phyloP scores from a whole-genome alignment of 495 filamentous ascomycete species.

The Filosporella fistucella region DNA sequence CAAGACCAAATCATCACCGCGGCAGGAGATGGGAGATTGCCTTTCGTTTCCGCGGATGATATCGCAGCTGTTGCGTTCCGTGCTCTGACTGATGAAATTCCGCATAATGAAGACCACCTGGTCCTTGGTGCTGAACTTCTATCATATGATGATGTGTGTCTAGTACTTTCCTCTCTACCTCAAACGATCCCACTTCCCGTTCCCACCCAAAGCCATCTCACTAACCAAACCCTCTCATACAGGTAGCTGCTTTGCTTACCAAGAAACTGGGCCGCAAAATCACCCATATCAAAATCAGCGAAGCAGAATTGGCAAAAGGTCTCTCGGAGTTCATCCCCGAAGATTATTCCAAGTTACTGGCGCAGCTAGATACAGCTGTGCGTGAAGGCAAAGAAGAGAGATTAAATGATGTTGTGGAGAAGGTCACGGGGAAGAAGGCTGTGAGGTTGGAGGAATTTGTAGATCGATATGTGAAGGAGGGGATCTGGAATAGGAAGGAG shows the following conservation, averaged over 20 bases:
- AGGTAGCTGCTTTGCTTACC: constrained; percentile 40
- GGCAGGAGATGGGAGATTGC: constrained; percentile 36
- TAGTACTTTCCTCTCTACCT: no score
- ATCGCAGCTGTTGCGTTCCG: constrained; percentile 42
- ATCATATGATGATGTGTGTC: constrained; percentile 38
- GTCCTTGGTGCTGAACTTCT: constrained; percentile 43
- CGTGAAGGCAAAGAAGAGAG: constrained; percentile 14
- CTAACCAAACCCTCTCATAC: no score
- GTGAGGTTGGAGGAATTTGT: constrained; percentile 11
- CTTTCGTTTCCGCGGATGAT: constrained; percentile 42
- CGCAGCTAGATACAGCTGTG: constrained; percentile 16
- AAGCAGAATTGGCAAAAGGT: constrained; percentile 22
- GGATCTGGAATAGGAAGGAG: constrained; percentile 6
- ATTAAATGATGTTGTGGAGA: constrained; percentile 15
- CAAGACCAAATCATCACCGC: constrained; percentile 41
- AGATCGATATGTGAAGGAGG: constrained; percentile 7
- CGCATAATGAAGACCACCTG: constrained; percentile 38
- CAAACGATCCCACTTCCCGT: no score
- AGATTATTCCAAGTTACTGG: constrained; percentile 18
- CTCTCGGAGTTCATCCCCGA: constrained; percentile 13
- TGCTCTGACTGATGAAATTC: constrained; percentile 32
- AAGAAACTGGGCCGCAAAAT: constrained; percentile 34
- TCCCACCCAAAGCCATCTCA: neutral
- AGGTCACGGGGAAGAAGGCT: constrained; percentile 16
- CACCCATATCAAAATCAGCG: constrained; percentile 37